A percentile compares a stretch with the other conserved stretches of the same genome.
These are phyloP conservation scores for Saccharomycopsis amapae DNA, from an alignment of 805 yeast genomes.

Conservation along the genomic window DNA sequence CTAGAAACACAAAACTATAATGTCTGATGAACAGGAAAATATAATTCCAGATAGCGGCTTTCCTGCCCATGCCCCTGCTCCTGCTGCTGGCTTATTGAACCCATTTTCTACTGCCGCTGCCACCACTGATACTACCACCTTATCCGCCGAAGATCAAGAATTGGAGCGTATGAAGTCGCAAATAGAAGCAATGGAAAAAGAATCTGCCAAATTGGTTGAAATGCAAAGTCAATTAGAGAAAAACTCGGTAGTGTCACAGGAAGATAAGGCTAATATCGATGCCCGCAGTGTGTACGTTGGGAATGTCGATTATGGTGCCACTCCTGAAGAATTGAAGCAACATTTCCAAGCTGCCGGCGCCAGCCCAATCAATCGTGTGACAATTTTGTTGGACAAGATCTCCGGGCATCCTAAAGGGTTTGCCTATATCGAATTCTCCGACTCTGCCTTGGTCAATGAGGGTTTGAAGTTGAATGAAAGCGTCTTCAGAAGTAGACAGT, in stretches of 20 bases:
- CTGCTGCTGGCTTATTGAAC: not conserved
- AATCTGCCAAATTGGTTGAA: conserved; percentile 54
- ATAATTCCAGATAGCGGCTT: not conserved
- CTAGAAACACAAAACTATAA: too few species aligned
- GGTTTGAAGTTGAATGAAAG: conserved; percentile 65
- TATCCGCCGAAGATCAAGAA: conserved; percentile 14
- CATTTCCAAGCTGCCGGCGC: conserved; percentile 65
- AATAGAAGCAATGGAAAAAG: conserved; percentile 49
- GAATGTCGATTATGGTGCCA: conserved; percentile 71
- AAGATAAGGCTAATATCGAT: conserved; percentile 58
- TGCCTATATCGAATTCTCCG: conserved; percentile 82
- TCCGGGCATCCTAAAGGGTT: conserved; percentile 83
- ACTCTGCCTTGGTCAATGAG: conserved; percentile 50
- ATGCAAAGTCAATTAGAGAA: conserved; percentile 44
- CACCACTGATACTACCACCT: not conserved
- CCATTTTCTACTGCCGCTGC: not conserved
- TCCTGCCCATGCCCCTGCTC: not conserved
- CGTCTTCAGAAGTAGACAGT: conserved; percentile 56
- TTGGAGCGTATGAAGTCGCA: conserved; percentile 32
- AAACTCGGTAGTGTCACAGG: conserved; percentile 36
- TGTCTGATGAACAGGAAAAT: conserved; percentile 12
- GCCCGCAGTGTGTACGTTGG: conserved; percentile 75
- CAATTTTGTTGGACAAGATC: conserved; percentile 62
- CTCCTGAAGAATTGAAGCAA: conserved; percentile 73
- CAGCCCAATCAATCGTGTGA: conserved; percentile 57